Evolutionary conservation across 192 early-diverging fungal genomes (phyloP), one percentile per base, ranked within the genome.

Genomic region (Linnemannia hyalina): DNA sequence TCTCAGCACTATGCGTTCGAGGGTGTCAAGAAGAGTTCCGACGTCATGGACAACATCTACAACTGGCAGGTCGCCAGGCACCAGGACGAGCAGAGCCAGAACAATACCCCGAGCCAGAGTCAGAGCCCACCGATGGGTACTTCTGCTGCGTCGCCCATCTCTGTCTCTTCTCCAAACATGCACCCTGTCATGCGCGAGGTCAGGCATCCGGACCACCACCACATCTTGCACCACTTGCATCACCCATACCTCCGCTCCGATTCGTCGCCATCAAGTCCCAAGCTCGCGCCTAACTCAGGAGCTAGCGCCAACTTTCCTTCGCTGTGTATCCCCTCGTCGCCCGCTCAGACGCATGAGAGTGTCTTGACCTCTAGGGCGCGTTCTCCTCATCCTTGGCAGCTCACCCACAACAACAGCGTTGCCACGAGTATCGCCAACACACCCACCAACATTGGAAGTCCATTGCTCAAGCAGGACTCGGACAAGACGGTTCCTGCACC

Each of bases 61-160:
- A 86, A 86, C n/a, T 86, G 84, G 84, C 84, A 86, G 36, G 84
- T 86, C 11, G 84, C 84, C 36, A 80, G 84, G 23, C 84, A 86
- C 18, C 84, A 86, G 68, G 84, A 86, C 18, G 84, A 86, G 26
- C 60, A 65, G 15, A 65, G 60, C 29, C 60, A 65, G 60, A 65
- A 32, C 11, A 65, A 65, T 65, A 65, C 60, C 29, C 60, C 60
- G 11, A 65, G 60, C 29, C 26, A 26, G 22, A 86, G 79, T 54
- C 84, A 79, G 1, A 78, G 84, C 18, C 84, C 84, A 20, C 76
- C 80, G 0, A 35, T 76, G 47, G 80, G 70, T 32, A 26, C 23
- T n/a, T 77, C 84, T 3, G 70, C 73, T 2, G 32, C 80, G 1
- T 77, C 79, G 32, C 70, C 80, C 7, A 68, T 75, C 32, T 80